These are phyloP conservation scores for Pelargonium myrrhifolium DNA, from an alignment of 441 rosid genomes.

Conservation along the genomic window DNA sequence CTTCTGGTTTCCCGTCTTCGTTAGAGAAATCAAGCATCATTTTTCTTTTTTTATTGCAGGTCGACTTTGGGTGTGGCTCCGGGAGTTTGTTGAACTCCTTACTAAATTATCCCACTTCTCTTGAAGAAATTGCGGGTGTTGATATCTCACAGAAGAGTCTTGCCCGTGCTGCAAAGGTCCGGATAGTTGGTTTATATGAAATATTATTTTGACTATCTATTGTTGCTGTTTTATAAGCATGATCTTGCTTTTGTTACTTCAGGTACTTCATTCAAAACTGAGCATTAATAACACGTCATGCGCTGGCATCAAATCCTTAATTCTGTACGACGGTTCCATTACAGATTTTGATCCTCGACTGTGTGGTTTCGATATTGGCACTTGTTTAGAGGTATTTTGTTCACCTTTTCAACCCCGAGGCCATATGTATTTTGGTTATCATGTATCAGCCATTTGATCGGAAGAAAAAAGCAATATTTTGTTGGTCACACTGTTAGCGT, in stretches of 20 bases:
- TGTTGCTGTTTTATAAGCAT: background rate
- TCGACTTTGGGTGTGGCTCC: constrained; percentile 92
- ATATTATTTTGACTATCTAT: background rate
- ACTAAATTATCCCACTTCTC: constrained; percentile 65
- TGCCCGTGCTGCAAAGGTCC: constrained; percentile 86
- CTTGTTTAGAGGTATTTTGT: constrained; percentile 80
- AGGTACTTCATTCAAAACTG: constrained; percentile 82
- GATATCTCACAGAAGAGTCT: constrained; percentile 82
- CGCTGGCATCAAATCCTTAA: constrained; percentile 49
- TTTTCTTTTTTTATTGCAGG: constrained; percentile 36
- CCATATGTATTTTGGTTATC: background rate
- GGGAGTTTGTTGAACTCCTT: constrained; percentile 87
- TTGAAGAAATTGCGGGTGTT: constrained; percentile 68
- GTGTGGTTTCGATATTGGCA: constrained; percentile 62
- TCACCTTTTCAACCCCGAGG: constrained; percentile 7
- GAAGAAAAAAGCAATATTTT: no score
- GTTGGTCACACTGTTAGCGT: no score
- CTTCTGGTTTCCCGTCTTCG: constrained; percentile 13
- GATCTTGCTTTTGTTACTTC: constrained; percentile 19
- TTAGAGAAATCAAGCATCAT: constrained; percentile 7
- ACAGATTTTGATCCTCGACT: constrained; percentile 62
- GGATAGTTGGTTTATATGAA: constrained; percentile 10
- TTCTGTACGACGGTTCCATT: constrained; percentile 84
- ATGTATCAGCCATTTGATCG: background rate
- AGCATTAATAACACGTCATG: constrained; percentile 28